Percentiles rank a stretch among this genome's conserved stretches.
These are phyloP conservation scores for Boeremia lycopersici DNA, from an alignment of 2,329 filamentous ascomycete species.

Conservation along the genomic window DNA sequence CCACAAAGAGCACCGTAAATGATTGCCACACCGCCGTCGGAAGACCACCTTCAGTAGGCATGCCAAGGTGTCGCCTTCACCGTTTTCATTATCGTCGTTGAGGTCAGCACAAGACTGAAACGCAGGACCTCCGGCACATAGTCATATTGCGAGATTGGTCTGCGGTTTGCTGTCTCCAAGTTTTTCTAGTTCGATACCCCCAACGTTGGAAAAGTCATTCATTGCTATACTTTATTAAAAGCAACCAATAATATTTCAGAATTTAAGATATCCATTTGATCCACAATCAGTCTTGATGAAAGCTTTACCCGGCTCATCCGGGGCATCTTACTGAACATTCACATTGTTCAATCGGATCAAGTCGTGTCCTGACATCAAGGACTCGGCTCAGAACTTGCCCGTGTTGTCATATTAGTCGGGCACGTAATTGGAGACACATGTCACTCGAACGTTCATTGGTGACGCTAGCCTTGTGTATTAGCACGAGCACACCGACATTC, in stretches of 20 bases:
- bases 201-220: background rate
- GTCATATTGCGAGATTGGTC: background rate
- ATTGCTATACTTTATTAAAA: background rate
- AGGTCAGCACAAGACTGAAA: background rate
- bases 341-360: no score
- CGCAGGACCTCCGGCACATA: background rate
- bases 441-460: constrained; percentile 6
- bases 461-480: constrained; percentile 15
- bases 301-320: background rate
- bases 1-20: constrained; percentile 11
- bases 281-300: background rate
- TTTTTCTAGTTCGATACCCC: constrained; percentile 13
- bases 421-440: constrained; percentile 11
- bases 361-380: background rate
- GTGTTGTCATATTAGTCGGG: background rate
- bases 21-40: background rate
- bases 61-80: background rate
- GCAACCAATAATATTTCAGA: background rate
- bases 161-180: background rate
- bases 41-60: background rate
- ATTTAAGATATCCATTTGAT: background rate
- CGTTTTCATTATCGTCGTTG: background rate
- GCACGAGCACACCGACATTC: constrained; percentile 29
- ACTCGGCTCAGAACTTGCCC: background rate
- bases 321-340: background rate